Percentiles rank a stretch among this genome's conserved stretches.
Evolutionary conservation across 1,284 basidiomycete genomes (phyloP).

Genomic region (Irpex lacteus): DNA sequence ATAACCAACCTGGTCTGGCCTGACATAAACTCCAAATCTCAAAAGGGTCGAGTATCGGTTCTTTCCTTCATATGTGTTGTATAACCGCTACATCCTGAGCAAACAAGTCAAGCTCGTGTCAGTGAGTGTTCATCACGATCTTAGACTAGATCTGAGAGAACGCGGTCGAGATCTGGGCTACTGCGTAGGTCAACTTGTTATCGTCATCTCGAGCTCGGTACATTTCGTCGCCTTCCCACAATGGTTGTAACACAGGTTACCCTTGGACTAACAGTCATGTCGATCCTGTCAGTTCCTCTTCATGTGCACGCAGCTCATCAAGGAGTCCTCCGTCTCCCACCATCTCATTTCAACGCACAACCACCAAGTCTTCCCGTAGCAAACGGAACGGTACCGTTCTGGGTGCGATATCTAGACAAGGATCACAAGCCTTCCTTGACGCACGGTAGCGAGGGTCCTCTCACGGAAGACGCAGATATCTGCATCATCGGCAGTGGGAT

Average conservation of each 20-base stretch:
- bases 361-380: conserved; percentile 44
- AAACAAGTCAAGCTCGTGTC: no score
- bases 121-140: no score
- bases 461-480: conserved; percentile 61
- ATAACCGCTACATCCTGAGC: no score
- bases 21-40: no score
- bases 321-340: conserved; percentile 13
- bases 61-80: no score
- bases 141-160: no score
- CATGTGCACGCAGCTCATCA: conserved; percentile 22
- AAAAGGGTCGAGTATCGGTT: no score
- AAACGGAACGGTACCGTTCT: conserved; percentile 69
- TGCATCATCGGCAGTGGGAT: conserved; percentile 79
- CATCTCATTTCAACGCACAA: neutral
- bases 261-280: conserved; percentile 13
- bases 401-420: conserved; percentile 47
- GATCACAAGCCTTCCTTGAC: conserved; percentile 62
- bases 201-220: no score
- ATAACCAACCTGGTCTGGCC: no score
- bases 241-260: neutral
- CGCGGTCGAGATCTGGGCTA: no score
- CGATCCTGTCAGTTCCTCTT: conserved; percentile 19
- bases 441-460: conserved; percentile 57
- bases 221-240: no score
- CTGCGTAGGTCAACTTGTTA: no score